Evolutionary conservation across 2,329 filamentous ascomycete species (phyloP), one percentile per base, ranked within the genome.

Genomic region (Alternaria longipes): DNA sequence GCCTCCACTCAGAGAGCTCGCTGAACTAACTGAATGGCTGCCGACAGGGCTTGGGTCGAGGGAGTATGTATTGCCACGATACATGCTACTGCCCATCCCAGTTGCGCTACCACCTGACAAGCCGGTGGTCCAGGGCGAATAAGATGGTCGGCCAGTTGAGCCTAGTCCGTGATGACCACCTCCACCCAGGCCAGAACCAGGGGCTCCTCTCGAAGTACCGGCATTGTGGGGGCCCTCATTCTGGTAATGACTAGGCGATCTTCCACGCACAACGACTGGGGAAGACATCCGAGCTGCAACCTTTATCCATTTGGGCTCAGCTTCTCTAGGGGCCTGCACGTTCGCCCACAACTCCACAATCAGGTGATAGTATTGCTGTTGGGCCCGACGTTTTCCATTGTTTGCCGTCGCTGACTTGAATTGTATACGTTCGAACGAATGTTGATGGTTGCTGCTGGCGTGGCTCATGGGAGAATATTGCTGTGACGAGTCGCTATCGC

Each of bases 341-440:
- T 80, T 79, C 8, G 75, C 78, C 72, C 74, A 79, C 20, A 80
- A 71, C 75, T 97, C 93, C 4, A 97, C 90, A 46, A 96, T 87
- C n/a, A 97, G 84, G 71, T 95, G 92, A 73, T 96, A 97, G 78
- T 93, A 97, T 71, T 97, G 94, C 74, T 97, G 93, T 18, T 93
- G 92, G 1, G 93, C 93, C 58, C 94, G 85, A 68, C 94, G 86
- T 78, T 97, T 97, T 47, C 93, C 93, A 68, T 97, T 97, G 81
- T 97, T 97, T 24, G 93, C 92, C 0, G 93, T 97, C 1, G 94
- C 93, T 66, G 92, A 92, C 78, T 97, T 96, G 85, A 97, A 97
- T 71, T 97, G 93, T 53, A 97, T 95, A 11, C 94, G 89, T 75
- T 97, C 93, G 74, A 96, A 97, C 0, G 84, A 86, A 59, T 89